Conservation (phyloP, 192 early-diverging fungal species). For the Backusella australiensis region DNA sequence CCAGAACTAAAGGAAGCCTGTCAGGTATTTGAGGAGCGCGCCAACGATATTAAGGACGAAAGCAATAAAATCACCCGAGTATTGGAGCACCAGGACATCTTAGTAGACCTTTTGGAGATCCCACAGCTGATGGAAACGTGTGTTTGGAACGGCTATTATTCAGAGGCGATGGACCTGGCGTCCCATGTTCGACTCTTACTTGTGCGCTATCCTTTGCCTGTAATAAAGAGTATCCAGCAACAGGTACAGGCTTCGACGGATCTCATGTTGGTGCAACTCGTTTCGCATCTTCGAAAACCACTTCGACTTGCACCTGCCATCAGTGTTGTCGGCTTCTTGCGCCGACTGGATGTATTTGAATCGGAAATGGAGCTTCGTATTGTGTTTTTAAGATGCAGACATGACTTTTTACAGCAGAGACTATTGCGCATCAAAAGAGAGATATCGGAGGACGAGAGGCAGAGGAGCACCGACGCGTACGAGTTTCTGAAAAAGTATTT, state of each 20-base stretch:
- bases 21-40: slow-evolving; percentile 37
- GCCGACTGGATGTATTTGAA: slow-evolving; percentile 64
- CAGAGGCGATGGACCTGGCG: slow-evolving; percentile 80
- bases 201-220: slow-evolving; percentile 50
- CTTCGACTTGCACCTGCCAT: slow-evolving; percentile 77
- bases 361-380: slow-evolving; percentile 67
- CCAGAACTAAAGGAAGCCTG: slow-evolving; percentile 49
- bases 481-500: slow-evolving; percentile 75
- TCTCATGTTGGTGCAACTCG: slow-evolving; percentile 69
- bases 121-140: slow-evolving; percentile 81
- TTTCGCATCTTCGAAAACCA: slow-evolving; percentile 62
- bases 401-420: slow-evolving; percentile 55
- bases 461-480: slow-evolving; percentile 39
- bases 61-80: slow-evolving; percentile 44
- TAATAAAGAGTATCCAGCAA: slow-evolving; percentile 58
- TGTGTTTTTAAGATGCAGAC: slow-evolving; percentile 70
- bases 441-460: background rate
- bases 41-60: slow-evolving; percentile 21
- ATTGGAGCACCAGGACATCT: slow-evolving; percentile 49
- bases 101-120: slow-evolving; percentile 75
- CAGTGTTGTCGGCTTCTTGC: slow-evolving; percentile 74
- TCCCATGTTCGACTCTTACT: slow-evolving; percentile 60
- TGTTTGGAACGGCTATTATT: slow-evolving; percentile 77
- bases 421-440: slow-evolving; percentile 43
- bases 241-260: slow-evolving; percentile 61